Conservation (phyloP, 345 rosid species). For the Boechera retrofracta region DNA sequence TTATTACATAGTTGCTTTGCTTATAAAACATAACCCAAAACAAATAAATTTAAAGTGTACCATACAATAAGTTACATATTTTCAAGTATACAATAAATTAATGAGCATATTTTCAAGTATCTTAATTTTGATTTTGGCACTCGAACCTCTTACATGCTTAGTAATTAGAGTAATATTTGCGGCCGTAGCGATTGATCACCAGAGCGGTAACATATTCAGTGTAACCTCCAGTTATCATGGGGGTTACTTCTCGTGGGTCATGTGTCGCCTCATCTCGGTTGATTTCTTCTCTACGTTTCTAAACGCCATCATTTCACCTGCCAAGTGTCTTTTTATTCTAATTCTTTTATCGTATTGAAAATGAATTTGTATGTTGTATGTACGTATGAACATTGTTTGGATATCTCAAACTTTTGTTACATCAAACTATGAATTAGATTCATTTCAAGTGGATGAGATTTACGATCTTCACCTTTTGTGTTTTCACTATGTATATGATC, state of each 20-base stretch:
- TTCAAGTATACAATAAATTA: neutral
- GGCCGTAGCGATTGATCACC: neutral
- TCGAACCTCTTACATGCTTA: constrained; percentile 23
- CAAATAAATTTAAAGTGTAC: neutral
- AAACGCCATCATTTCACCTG: constrained; percentile 2
- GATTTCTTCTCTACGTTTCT: neutral
- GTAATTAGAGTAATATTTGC: neutral
- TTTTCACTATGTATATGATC: neutral
- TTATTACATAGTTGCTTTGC: too few relatives aligned
- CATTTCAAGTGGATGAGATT: constrained; percentile 24
- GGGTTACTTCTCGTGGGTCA: neutral
- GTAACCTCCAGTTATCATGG: neutral
- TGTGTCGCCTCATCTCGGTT: neutral
- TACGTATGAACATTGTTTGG: constrained; percentile 15
- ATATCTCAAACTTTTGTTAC: constrained; percentile 33
- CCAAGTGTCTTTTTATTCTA: neutral
- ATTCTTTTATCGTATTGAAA: neutral
- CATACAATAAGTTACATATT: neutral
- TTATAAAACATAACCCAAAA: neutral
- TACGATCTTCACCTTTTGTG: constrained; percentile 14
- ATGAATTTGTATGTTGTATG: constrained; percentile 6
- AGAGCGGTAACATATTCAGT: neutral
- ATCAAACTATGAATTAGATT: constrained; percentile 42
- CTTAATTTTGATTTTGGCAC: neutral
- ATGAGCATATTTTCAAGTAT: too few relatives aligned